Percentiles rank a stretch among this genome's conserved stretches.
phyloP scores from a whole-genome alignment of 179 eudicot genomes.

The Patellifolia procumbens region DNA sequence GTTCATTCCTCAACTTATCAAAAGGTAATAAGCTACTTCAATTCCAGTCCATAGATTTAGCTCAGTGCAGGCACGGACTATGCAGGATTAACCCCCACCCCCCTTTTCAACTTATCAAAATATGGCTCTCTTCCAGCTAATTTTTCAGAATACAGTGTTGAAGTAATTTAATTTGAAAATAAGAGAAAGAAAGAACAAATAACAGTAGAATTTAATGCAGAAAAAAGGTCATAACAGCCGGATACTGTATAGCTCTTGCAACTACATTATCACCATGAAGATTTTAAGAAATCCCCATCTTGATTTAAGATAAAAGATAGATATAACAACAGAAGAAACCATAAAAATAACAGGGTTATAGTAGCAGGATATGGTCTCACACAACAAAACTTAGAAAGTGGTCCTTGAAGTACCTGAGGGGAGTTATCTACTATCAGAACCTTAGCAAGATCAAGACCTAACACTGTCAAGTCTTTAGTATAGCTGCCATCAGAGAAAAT shows the following conservation, averaged over 20 bases:
- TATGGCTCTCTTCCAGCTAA: not conserved
- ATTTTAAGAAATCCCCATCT: not conserved
- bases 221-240: too few relatives aligned
- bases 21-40: not conserved
- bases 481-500: constrained; percentile 82
- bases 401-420: constrained; percentile 67
- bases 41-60: not conserved
- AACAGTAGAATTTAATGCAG: too few relatives aligned
- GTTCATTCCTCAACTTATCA: constrained; percentile 7
- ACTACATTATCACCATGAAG: not conserved
- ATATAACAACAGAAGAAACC: not conserved
- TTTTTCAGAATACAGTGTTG: not conserved
- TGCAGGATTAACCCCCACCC: not conserved
- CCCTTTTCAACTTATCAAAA: not conserved
- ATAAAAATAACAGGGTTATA: not conserved
- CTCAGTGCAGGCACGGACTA: constrained; percentile 9
- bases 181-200: not conserved
- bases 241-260: not conserved
- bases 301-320: not conserved
- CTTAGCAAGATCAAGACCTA: constrained; percentile 96
- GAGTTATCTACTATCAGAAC: constrained; percentile 89
- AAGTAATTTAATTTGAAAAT: not conserved
- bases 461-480: constrained; percentile 86
- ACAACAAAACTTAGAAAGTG: not conserved
- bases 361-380: not conserved